Percentiles rank a stretch among this genome's conserved stretches.
phyloP scores from a whole-genome alignment of 306 rosid species.

The Crataegus laevigata region DNA sequence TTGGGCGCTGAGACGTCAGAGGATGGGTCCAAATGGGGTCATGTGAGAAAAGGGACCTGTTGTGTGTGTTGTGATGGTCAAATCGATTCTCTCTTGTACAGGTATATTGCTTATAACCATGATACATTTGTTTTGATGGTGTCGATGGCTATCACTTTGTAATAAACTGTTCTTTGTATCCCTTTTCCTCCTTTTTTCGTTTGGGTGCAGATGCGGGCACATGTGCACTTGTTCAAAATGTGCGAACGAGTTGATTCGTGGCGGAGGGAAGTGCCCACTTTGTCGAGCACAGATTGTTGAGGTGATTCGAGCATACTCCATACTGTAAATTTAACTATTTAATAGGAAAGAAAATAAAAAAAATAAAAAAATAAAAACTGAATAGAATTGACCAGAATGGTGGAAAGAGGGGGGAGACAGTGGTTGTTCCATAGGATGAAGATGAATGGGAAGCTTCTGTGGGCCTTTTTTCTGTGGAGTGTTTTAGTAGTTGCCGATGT shows the following conservation, averaged over 20 bases:
- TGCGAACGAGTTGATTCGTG: constrained; percentile 87
- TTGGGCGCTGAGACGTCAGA: constrained; percentile 78
- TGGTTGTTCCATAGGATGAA: constrained; percentile 22
- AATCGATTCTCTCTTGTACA: constrained; percentile 93
- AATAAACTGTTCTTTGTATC: not conserved
- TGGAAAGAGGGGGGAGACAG: constrained; percentile 20
- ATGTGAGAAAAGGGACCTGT: constrained; percentile 96
- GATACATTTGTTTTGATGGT: not conserved
- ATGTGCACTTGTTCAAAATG: constrained; percentile 99
- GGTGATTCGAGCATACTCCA: constrained; percentile 98
- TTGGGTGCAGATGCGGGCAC: constrained; percentile 86
- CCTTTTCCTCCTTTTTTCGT: not conserved
- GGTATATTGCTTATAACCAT: constrained; percentile 34
- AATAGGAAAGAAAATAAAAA: constrained; percentile 13
- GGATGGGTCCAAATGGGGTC: constrained; percentile 95
- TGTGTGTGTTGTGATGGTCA: constrained; percentile 98
- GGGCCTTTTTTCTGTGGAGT: constrained; percentile 47
- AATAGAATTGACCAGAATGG: constrained; percentile 17
- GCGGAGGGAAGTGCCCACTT: constrained; percentile 98
- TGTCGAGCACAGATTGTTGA: constrained; percentile 97
- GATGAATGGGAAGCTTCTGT: constrained; percentile 26
- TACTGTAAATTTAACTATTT: constrained; percentile 66
- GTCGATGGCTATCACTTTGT: not conserved
- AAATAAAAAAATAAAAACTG: not conserved
- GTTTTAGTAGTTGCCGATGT: constrained; percentile 54